Evolutionary conservation across 306 rosid species (phyloP), one percentile per base, ranked within the genome.

Genomic region (Quercus mongolica): DNA sequence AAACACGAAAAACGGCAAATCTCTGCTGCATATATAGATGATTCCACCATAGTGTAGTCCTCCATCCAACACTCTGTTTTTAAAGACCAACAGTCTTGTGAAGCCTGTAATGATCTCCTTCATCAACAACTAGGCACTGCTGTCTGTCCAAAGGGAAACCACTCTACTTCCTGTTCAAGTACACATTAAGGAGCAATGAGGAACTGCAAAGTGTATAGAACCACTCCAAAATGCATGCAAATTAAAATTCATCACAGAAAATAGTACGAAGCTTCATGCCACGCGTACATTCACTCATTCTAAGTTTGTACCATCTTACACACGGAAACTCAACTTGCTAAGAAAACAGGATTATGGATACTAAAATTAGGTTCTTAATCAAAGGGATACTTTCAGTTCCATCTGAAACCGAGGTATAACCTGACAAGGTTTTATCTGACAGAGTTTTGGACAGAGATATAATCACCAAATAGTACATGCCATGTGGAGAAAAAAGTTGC

Each of bases 91-190:
- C 26, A 3, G 21, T 35, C 72, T 35, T 4, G 26, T 3, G 52
- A 67, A 67, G 5, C 2, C 38, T 63, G n/a, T 26, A 63, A 19
- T 26, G 69, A 63, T 63, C 69, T 25, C 30, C 69, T 25, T 28
- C 69, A 63, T 3, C 5, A 9, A n/a, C 14, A 18, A n/a, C 68
- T 31, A 6, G 46, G 33, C 55, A 68, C 10, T 15, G 12, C 21
- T 18, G 58, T 74, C 52, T 13, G 41, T 46, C 59, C 73, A 68
- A 5, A n/a, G 5, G 1, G 19, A 71, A 23, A 61, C 49, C 54
- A 5, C 31, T 73, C 84, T 84, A 77, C 44, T 74, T 84, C 88
- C 88, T 85, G 85, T 69, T 18, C 59, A 84, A 67, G 55, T 8
- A 61, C 51, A 82, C 68, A 71, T 12, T 13, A 28, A 76, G 49